Base-by-base conservation (phyloP, 1,284 basidiomycete species). In the Exobasidium rhododendri region DNA sequence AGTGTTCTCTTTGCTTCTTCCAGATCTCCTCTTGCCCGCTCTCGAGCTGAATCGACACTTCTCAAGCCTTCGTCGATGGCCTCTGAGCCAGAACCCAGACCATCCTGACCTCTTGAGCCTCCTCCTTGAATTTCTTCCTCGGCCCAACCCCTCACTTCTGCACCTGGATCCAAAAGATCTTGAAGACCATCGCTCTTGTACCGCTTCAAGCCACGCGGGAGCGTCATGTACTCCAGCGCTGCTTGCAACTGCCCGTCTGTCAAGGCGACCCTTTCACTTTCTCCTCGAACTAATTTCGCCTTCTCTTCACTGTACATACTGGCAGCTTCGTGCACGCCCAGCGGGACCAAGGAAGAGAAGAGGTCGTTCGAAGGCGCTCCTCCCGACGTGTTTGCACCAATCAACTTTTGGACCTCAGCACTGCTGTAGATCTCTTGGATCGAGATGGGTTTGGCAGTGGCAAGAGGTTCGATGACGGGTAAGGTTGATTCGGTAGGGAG, bases 281-380 rank as follows among this genome's bases (percentile, higher is more conserved):
- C 94, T 1, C 84, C 87, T 43, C 96, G 85, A 1, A 92, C 91
- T 26, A 99, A 83, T 81, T 98, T 97, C 14, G 94, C 96, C 82
- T 98, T 97, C 82, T 99, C 96, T 80, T 99, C 94, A 1, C 92
- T 94, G 81, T 98, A 99, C 17, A 98, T 87, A 61, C 89, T 91
- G 4, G 96, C 94, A 68, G 89, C 91, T 82, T 97, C 93, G 80
- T 97, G 94, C 3, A 99, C 93, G 65, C 90, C 91, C 32, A 98
- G 83, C 5, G 96, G 94, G 24, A 99, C 86, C 1, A 99, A 86
- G 45, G 88, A 86, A 64, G 87, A 81, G 81, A 99, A 97, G 63
- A 97, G 85, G 80, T 97, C 94, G 3, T 87, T 86, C n/a, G 47
- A 20, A 24, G 54, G 26, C 11, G 44, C 57, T 26, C 28, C 22